Conservation (phyloP, 768 basidiomycete species). For the Butyriboletus loyo region DNA sequence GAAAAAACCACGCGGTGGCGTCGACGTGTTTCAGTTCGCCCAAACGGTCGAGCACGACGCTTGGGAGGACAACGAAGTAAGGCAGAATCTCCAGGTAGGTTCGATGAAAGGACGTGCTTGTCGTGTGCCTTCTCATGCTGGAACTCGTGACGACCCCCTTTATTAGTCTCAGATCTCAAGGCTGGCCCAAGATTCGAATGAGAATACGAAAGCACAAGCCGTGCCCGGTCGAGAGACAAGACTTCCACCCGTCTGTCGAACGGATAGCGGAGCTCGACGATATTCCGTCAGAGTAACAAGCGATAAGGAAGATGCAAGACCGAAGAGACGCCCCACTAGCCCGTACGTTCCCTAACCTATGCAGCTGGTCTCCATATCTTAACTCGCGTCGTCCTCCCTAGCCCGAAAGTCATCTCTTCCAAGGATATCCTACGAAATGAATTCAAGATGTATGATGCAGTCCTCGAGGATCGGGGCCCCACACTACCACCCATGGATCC, state of each 20-base stretch:
- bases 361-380: neutral
- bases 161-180: conserved; percentile 56
- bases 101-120: neutral
- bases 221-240: conserved; percentile 13
- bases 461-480: conserved; percentile 40
- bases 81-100: conserved; percentile 61
- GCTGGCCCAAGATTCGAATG: conserved; percentile 42
- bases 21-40: conserved; percentile 76
- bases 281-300: conserved; percentile 45
- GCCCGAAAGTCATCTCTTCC: conserved; percentile 54
- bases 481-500: conserved; percentile 38
- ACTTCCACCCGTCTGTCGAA: conserved; percentile 16
- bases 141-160: neutral
- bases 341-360: conserved; percentile 36
- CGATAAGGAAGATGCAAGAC: conserved; percentile 1
- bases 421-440: conserved; percentile 46
- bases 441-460: conserved; percentile 73
- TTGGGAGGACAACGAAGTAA: conserved; percentile 60
- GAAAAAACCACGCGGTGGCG: conserved; percentile 55
- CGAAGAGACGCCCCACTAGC: conserved; percentile 34
- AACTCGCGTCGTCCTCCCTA: conserved; percentile 20
- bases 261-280: conserved; percentile 41
- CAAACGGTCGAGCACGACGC: conserved; percentile 69
- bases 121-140: neutral
- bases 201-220: conserved; percentile 13